Conservation (phyloP, 805 yeast species). For the Zygosaccharomyces bisporus region DNA sequence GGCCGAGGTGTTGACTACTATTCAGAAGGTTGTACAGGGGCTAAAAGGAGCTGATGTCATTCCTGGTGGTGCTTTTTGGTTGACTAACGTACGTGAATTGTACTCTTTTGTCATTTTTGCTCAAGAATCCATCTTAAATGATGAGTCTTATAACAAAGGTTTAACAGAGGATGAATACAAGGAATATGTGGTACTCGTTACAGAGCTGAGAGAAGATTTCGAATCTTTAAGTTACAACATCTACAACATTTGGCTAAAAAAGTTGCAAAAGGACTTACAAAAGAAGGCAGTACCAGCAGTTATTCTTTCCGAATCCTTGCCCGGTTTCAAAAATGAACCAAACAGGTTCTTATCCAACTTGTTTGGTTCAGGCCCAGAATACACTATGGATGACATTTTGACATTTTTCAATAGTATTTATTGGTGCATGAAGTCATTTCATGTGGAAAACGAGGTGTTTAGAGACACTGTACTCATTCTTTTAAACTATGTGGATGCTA, state of each 20-base stretch:
- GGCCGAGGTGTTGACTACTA: slow-evolving; percentile 82
- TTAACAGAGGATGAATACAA: slow-evolving; percentile 88
- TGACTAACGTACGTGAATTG: slow-evolving; percentile 92
- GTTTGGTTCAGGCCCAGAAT: slow-evolving; percentile 64
- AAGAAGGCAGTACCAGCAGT: slow-evolving; percentile 94
- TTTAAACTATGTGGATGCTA: slow-evolving; percentile 81
- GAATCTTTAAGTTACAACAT: slow-evolving; percentile 90
- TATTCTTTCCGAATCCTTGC: slow-evolving; percentile 88
- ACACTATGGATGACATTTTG: slow-evolving; percentile 91
- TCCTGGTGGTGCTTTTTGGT: slow-evolving; percentile 95
- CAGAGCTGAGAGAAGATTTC: slow-evolving; percentile 89
- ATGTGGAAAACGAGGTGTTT: slow-evolving; percentile 79
- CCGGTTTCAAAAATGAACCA: slow-evolving; percentile 87
- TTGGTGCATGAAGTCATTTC: slow-evolving; percentile 90
- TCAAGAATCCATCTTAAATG: slow-evolving; percentile 82
- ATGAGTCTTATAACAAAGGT: slow-evolving; percentile 71
- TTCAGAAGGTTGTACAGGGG: slow-evolving; percentile 77
- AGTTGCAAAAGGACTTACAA: slow-evolving; percentile 83
- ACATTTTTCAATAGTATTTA: slow-evolving; percentile 84
- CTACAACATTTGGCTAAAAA: slow-evolving; percentile 96
- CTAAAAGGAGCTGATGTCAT: slow-evolving; percentile 82
- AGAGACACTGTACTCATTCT: slow-evolving; percentile 80
- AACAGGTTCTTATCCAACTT: slow-evolving; percentile 78
- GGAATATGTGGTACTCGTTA: slow-evolving; percentile 83
- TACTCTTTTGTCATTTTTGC: slow-evolving; percentile 94